Conservation (phyloP, 2,329 filamentous ascomycete species). For the Fusarium coffeatum region DNA sequence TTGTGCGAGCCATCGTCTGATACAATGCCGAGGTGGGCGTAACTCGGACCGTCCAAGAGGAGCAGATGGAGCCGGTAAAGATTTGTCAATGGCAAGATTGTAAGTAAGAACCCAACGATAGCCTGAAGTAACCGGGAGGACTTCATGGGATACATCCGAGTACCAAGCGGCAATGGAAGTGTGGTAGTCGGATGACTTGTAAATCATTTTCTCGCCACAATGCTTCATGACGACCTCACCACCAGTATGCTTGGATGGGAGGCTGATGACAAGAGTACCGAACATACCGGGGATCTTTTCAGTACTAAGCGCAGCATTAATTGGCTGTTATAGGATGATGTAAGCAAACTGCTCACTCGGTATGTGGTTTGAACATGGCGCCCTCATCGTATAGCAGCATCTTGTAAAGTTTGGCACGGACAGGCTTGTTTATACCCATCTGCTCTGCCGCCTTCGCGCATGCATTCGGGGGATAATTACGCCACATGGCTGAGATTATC, state of each 20-base stretch:
- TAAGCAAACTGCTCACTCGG: conserved; percentile 49
- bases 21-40: conserved; percentile 27
- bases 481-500: conserved; percentile 33
- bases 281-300: conserved; percentile 62
- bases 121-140: conserved; percentile 60
- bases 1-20: conserved; percentile 46
- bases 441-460: conserved; percentile 41
- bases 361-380: conserved; percentile 60
- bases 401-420: conserved; percentile 57
- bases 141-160: conserved; percentile 64
- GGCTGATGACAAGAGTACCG: conserved; percentile 61
- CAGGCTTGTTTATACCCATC: conserved; percentile 49
- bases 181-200: conserved; percentile 45
- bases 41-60: conserved; percentile 13
- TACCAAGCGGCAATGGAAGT: conserved; percentile 56
- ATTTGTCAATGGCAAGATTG: conserved; percentile 55
- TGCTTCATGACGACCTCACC: conserved; percentile 59
- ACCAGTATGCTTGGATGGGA: conserved; percentile 61
- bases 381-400: conserved; percentile 63
- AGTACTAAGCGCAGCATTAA: conserved; percentile 45
- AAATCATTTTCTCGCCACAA: conserved; percentile 47
- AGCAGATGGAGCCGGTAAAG: conserved; percentile 39
- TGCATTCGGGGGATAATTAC: conserved; percentile 38
- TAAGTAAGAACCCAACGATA: conserved; percentile 65
- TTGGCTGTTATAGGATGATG: background rate